Base-by-base conservation (phyloP, 2,329 filamentous ascomycete genomes). In the Graphilbum fragrans region DNA sequence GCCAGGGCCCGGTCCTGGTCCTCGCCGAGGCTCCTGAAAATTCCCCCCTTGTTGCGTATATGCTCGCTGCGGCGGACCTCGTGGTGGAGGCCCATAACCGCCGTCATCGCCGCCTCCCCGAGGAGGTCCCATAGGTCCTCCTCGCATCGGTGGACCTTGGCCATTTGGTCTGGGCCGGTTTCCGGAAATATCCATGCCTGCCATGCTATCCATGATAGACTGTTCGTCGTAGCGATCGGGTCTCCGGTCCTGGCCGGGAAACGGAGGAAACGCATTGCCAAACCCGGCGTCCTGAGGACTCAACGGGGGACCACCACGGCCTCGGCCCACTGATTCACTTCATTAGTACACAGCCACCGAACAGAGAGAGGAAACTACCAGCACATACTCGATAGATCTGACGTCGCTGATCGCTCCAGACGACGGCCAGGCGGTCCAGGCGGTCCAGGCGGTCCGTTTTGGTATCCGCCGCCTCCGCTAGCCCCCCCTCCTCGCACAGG, bases 131-230 rank as follows among this genome's bases (percentile, higher is more conserved):
- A 54, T 53, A 36, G 56, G 53, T 12, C 48, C 53, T 11, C 34
- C 36, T 6, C 35, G 19, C 21, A 25, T 37, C 23, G 22, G 22
- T 17, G 22, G 27, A 37, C 22, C 44, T 10, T 23, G 41, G 27
- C 46, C 45, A 11, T 41, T 43, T 3, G 45, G 41, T 16, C 20
- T 53, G 47, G 41, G 52, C 55, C 36, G 58, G 9, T 35, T 35
- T 20, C 23, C 56, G 5, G 50, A 50, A 19, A 69, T 55, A 35
- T 63, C 58, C 55, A 70, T 55, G 7, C 51, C 58, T 9, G 54
- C 59, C 59, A 70, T 64, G 37, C 59, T 55, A 20, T 59, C 58
- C n/a, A 63, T 43, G 19, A 69, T 61, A 21, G 60, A 53, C 16
- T 56, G 51, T 33, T 67, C 66, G 41, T 63, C 56, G 39, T 63